phyloP scores from a whole-genome alignment of 148 eudicot species.

The Amaranthus cruentus region DNA sequence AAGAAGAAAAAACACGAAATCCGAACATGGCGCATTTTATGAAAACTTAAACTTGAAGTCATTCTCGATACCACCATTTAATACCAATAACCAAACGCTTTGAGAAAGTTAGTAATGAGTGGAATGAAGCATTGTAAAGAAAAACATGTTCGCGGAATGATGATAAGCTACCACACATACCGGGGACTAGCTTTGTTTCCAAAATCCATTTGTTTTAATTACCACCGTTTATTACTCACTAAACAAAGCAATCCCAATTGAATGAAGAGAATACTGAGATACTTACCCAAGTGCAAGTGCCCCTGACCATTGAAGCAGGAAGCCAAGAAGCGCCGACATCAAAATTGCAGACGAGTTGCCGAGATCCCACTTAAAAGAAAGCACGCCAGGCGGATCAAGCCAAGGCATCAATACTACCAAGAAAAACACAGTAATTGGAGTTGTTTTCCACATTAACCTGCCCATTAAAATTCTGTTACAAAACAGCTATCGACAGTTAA shows the following conservation, averaged over 20 bases:
- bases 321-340: conserved; percentile 79
- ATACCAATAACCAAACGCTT: too few relatives aligned
- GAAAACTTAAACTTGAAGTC: too few relatives aligned
- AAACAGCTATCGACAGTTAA: not conserved
- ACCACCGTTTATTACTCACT: too few relatives aligned
- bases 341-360: conserved; percentile 54
- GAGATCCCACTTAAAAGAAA: conserved; percentile 62
- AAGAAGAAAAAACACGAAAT: too few relatives aligned
- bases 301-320: conserved; percentile 97
- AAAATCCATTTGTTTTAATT: too few relatives aligned
- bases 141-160: too few relatives aligned
- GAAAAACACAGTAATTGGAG: conserved; percentile 81
- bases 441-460: conserved; percentile 97
- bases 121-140: too few relatives aligned
- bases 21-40: too few relatives aligned
- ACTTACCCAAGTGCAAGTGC: conserved; percentile 92
- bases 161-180: too few relatives aligned
- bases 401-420: conserved; percentile 81
- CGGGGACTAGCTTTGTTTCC: too few relatives aligned
- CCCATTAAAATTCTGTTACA: conserved; percentile 9
- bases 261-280: not conserved
- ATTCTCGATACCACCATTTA: too few relatives aligned
- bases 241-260: not conserved
- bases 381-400: conserved; percentile 84
- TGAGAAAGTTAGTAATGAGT: too few relatives aligned